A percentile compares a stretch with the other conserved stretches of the same genome.
phyloP scores from a whole-genome alignment of 768 basidiomycete species.

The Sporobolomyces phaffii region DNA sequence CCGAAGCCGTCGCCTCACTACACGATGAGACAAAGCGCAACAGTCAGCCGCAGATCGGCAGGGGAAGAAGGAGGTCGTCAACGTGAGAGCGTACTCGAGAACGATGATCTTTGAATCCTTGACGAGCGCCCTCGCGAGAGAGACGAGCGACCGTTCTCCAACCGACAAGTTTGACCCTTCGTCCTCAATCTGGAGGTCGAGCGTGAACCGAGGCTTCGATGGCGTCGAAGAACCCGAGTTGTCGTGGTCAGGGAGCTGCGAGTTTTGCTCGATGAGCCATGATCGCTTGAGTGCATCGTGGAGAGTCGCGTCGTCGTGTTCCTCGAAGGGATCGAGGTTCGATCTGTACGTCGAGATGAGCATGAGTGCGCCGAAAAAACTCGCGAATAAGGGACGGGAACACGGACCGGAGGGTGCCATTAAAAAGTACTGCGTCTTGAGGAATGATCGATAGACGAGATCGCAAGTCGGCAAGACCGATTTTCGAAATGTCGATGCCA shows the following conservation, averaged over 20 bases:
- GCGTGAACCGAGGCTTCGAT: slow-evolving; percentile 57
- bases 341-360: slow-evolving; percentile 47
- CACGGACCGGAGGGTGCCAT: slow-evolving; percentile 54
- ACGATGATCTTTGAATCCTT: slow-evolving; percentile 77
- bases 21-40: slow-evolving; percentile 33
- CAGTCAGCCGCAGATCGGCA: background rate
- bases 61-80: background rate
- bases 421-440: slow-evolving; percentile 52
- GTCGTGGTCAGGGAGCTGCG: slow-evolving; percentile 18
- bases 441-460: slow-evolving; percentile 42
- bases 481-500: slow-evolving; percentile 70
- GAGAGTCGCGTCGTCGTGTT: slow-evolving; percentile 69
- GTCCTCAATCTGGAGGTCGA: slow-evolving; percentile 77
- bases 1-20: slow-evolving; percentile 41
- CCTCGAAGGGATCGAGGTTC: slow-evolving; percentile 83
- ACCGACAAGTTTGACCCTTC: slow-evolving; percentile 56
- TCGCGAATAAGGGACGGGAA: slow-evolving; percentile 50
- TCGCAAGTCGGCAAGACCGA: slow-evolving; percentile 58
- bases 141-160: slow-evolving; percentile 69
- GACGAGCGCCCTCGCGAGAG: slow-evolving; percentile 57
- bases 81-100: slow-evolving; percentile 65
- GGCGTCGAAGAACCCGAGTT: slow-evolving; percentile 47
- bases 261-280: slow-evolving; percentile 61
- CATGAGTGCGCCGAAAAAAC: slow-evolving; percentile 24
- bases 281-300: slow-evolving; percentile 85